phyloP scores from a whole-genome alignment of 352 stramenopile genomes.

The Thalassiosira livingstoniorum region DNA sequence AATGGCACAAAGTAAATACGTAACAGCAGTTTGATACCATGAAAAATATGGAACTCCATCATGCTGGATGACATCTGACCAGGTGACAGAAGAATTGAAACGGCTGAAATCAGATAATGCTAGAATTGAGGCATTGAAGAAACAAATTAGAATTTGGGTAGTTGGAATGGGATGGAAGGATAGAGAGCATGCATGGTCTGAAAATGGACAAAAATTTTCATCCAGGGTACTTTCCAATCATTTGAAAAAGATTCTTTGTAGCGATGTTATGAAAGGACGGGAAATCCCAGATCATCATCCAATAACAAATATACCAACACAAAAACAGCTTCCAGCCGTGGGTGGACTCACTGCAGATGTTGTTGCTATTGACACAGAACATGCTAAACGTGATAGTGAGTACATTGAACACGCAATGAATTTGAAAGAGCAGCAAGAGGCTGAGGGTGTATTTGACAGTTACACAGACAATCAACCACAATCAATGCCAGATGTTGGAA shows the following conservation, averaged over 20 bases:
- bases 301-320: neutral
- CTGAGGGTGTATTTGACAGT: neutral
- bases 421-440: neutral
- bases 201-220: neutral
- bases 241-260: neutral
- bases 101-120: neutral
- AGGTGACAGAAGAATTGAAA: neutral
- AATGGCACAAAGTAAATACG: neutral
- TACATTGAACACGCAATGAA: neutral
- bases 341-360: neutral
- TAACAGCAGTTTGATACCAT: neutral
- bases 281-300: neutral
- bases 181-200: neutral
- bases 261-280: neutral
- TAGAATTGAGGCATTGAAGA: no score
- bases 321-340: no score
- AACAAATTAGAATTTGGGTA: neutral
- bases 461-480: neutral
- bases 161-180: neutral
- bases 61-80: neutral
- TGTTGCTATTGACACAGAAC: neutral
- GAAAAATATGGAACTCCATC: neutral
- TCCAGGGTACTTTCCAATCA: neutral
- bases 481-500: neutral
- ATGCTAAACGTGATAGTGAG: neutral